A percentile compares a stretch with the other conserved stretches of the same genome.
phyloP scores from a whole-genome alignment of 108 stramenopile genomes.

The Nitzschia putrida region DNA sequence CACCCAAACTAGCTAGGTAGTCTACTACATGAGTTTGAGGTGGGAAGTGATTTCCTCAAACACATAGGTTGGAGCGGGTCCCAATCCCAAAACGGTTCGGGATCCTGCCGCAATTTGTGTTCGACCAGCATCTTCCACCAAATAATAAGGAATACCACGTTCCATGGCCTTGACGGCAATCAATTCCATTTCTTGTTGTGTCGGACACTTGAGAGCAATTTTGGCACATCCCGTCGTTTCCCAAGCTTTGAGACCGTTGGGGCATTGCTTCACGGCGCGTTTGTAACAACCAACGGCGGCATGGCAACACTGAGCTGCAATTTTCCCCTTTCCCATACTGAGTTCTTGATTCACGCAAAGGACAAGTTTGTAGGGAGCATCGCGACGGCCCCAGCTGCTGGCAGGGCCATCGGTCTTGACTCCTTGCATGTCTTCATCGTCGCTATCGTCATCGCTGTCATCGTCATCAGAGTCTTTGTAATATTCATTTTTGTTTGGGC shows the following conservation, averaged over 20 bases:
- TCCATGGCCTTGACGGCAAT: constrained; percentile 66
- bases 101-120: constrained; percentile 94
- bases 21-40: constrained; percentile 82
- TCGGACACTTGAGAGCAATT: constrained; percentile 87
- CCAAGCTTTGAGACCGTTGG: constrained; percentile 75
- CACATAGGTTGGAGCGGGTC: constrained; percentile 79
- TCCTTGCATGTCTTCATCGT: not conserved
- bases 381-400: constrained; percentile 52
- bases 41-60: constrained; percentile 86
- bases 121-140: constrained; percentile 91
- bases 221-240: constrained; percentile 89
- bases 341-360: constrained; percentile 76
- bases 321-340: constrained; percentile 88
- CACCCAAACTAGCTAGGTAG: not conserved
- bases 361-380: constrained; percentile 91
- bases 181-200: constrained; percentile 71
- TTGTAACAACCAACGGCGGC: constrained; percentile 90
- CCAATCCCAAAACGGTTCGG: constrained; percentile 86
- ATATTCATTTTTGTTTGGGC: constrained; percentile 8
- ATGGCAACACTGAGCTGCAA: constrained; percentile 91
- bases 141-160: constrained; percentile 74
- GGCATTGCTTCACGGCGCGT: constrained; percentile 65
- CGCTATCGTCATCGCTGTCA: constrained; percentile 40
- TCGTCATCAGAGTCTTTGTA: constrained; percentile 39
- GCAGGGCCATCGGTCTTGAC: constrained; percentile 11